A percentile compares a stretch with the other conserved stretches of the same genome.
Evolutionary conservation across 1,284 basidiomycete species (phyloP).

Genomic region (Boletus holoroseus): DNA sequence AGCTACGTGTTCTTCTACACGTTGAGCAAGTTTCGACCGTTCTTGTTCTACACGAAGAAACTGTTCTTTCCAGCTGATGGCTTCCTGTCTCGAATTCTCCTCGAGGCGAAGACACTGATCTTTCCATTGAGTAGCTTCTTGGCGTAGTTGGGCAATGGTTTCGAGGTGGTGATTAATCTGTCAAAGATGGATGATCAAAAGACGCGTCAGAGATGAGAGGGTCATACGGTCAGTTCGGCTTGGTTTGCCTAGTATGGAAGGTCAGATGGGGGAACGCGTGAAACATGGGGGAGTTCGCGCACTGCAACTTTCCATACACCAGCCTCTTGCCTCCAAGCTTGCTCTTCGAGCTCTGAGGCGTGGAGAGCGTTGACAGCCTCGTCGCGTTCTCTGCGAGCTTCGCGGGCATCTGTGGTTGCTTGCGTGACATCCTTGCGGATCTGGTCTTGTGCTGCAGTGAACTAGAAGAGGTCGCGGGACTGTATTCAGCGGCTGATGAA

Average conservation of each 20-base stretch:
- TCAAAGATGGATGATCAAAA: not conserved
- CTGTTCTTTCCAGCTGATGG: slow-evolving; percentile 64
- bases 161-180: slow-evolving; percentile 57
- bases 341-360: slow-evolving; percentile 41
- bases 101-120: slow-evolving; percentile 54
- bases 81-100: slow-evolving; percentile 43
- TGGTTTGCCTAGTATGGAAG: slow-evolving; percentile 44
- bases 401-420: slow-evolving; percentile 41
- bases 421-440: slow-evolving; percentile 44
- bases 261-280: slow-evolving; percentile 8
- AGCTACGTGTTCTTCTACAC: slow-evolving; percentile 52
- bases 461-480: slow-evolving; percentile 29
- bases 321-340: slow-evolving; percentile 47
- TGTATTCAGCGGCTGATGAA: slow-evolving; percentile 3
- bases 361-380: slow-evolving; percentile 47
- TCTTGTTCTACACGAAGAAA: slow-evolving; percentile 63
- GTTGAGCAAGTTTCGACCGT: slow-evolving; percentile 47
- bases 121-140: slow-evolving; percentile 63
- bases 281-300: slow-evolving; percentile 28
- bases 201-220: not conserved
- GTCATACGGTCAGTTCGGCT: slow-evolving; percentile 50
- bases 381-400: slow-evolving; percentile 50
- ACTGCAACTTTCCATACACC: slow-evolving; percentile 50
- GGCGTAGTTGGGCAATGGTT: slow-evolving; percentile 53
- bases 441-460: slow-evolving; percentile 43